phyloP scores from a whole-genome alignment of 2,329 filamentous ascomycete species.

The Ciborinia camelliae region DNA sequence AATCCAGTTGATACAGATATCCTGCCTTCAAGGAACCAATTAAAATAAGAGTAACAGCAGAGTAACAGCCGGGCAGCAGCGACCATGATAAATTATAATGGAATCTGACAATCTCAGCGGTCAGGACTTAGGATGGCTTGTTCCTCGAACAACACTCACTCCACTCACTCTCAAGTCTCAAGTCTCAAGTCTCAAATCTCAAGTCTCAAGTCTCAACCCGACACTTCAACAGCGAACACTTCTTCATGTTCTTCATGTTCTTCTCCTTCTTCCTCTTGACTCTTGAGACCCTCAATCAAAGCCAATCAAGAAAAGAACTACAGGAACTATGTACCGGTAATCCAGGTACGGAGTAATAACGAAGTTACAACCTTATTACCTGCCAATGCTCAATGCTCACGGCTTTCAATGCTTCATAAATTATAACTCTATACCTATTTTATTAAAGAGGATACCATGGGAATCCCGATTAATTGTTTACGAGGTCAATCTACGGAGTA shows the following conservation, averaged over 20 bases:
- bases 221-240: too few relatives aligned
- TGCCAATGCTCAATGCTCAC: not conserved
- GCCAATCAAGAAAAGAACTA: not conserved
- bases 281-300: not conserved
- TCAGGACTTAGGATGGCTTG: not conserved
- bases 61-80: too few relatives aligned
- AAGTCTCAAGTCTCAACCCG: too few relatives aligned
- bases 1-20: too few relatives aligned
- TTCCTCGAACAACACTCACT: not conserved
- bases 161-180: too few relatives aligned
- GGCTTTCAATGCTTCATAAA: not conserved
- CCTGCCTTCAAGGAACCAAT: not conserved
- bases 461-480: not conserved
- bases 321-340: too few relatives aligned
- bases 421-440: not conserved
- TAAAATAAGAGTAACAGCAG: too few relatives aligned
- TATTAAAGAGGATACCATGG: not conserved
- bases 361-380: constrained; percentile 1
- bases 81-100: too few relatives aligned
- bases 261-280: not conserved
- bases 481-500: not conserved
- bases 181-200: too few relatives aligned
- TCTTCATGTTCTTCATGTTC: not conserved
- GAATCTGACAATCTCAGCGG: not conserved
- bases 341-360: too few relatives aligned